phyloP scores from a whole-genome alignment of 768 basidiomycete species.

The Termitomyces sp. region DNA sequence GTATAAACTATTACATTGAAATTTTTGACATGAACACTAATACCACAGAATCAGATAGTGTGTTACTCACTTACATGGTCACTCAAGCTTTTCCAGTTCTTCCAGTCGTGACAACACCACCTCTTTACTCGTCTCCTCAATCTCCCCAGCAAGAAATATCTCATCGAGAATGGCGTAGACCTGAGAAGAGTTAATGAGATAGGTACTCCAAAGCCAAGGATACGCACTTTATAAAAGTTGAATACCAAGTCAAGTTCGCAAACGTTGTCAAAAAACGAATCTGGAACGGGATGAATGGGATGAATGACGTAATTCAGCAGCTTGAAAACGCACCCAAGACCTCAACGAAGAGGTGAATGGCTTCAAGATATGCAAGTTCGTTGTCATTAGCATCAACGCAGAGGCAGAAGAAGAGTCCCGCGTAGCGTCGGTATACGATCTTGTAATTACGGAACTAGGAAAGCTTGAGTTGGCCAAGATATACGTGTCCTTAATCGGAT shows the following conservation, averaged over 20 bases:
- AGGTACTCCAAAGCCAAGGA: not conserved
- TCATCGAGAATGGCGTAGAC: slow-evolving; percentile 99
- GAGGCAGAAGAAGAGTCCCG: slow-evolving; percentile 95
- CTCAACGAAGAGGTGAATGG: slow-evolving; percentile 97
- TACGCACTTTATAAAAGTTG: slow-evolving; percentile 91
- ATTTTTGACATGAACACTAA: not conserved
- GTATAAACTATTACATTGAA: not conserved
- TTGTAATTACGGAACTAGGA: slow-evolving; percentile 95
- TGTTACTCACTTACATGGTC: slow-evolving; percentile 2
- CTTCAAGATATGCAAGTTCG: slow-evolving; percentile 94
- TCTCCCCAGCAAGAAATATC: slow-evolving; percentile 96
- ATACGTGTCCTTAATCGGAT: not conserved
- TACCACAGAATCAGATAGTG: not conserved
- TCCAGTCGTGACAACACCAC: slow-evolving; percentile 90
- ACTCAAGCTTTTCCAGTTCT: slow-evolving; percentile 91
- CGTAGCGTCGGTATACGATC: slow-evolving; percentile 94
- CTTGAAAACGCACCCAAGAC: slow-evolving; percentile 73
- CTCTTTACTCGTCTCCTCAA: slow-evolving; percentile 97
- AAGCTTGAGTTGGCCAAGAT: slow-evolving; percentile 6
- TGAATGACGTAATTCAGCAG: not conserved
- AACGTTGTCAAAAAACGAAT: slow-evolving; percentile 98
- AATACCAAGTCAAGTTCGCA: slow-evolving; percentile 98
- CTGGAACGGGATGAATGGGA: slow-evolving; percentile 35
- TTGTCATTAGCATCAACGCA: slow-evolving; percentile 99
- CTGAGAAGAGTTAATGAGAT: slow-evolving; percentile 32